Base-by-base conservation (phyloP, 306 rosid species). In the Trifolium pratense region DNA sequence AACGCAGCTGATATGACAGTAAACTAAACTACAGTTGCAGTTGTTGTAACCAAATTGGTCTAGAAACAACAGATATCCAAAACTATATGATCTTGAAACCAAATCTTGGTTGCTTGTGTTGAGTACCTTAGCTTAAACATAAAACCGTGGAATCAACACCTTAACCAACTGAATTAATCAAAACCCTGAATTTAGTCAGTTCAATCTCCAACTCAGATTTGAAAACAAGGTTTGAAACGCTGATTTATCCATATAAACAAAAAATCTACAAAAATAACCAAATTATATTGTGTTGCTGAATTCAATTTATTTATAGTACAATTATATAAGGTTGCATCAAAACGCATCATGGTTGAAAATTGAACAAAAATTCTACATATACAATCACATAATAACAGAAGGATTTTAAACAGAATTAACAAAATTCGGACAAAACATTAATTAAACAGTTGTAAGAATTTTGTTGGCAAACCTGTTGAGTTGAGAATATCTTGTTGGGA, bases 391-490 rank as follows among this genome's bases (percentile, higher is more conserved):
- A n/a, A 45, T 7, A 46, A 66, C 9, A 57, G 7, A 45, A 26
- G 42, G 40, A 67, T 32, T 26, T 26, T 26, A 5, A 26, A 26
- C 31, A 26, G 31, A 26, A 5, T 1, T 26, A n/a, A n/a, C 25
- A 15, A 40, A 68, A 25, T 23, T 37, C 5, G 66, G 66, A 70
- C 37, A 39, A 61, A 61, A 29, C 1, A 4, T 29, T 29, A 70
- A 71, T 4, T 23, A 29, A 62, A 60, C 15, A 52, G 25, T 1
- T 39, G 21, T 17, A 9, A 18, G 49, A 8, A 40, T 4, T 49
- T 40, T 17, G 42, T 5, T 37, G 58, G 40, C 68, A 34, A 7
- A 74, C 79, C 83, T 49, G 71, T 58, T 26, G 5, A 29, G 71
- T 58, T 26, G 5, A 29, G 6, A 9, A 6, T 21, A 21, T 21